Evolutionary conservation across 2,329 filamentous ascomycete genomes (phyloP).

Genomic region (Aspergillus fischeri): DNA sequence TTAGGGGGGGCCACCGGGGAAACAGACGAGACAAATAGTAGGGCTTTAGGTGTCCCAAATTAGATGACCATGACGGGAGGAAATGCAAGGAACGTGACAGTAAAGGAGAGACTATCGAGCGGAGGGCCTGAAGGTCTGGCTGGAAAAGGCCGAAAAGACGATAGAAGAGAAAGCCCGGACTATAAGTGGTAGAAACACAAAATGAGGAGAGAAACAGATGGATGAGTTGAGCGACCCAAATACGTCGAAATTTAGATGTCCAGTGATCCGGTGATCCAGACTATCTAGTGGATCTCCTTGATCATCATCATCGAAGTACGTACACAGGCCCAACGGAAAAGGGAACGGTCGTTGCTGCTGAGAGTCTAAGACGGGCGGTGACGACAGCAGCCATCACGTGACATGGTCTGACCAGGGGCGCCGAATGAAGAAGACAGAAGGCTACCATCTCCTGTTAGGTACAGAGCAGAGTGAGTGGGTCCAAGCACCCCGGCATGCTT

Average conservation of each 20-base stretch:
- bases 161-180: slow-evolving; percentile 2
- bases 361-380: slow-evolving; percentile 5
- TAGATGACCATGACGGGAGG: slow-evolving; percentile 9
- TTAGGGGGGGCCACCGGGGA: slow-evolving; percentile 14
- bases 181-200: not conserved
- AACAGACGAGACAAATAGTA: slow-evolving; percentile 7
- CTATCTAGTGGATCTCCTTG: not conserved
- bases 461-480: not conserved
- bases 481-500: not conserved
- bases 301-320: not conserved
- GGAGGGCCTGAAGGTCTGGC: slow-evolving; percentile 1
- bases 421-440: slow-evolving; percentile 1
- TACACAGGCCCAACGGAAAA: not conserved
- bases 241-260: not conserved
- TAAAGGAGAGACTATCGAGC: slow-evolving; percentile 13
- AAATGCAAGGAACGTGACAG: slow-evolving; percentile 4
- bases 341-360: slow-evolving; percentile 1
- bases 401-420: not conserved
- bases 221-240: not conserved
- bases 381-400: slow-evolving; percentile 11
- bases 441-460: not conserved
- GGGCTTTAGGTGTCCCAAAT: slow-evolving; percentile 7
- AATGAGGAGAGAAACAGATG: not conserved
- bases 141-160: slow-evolving; percentile 3
- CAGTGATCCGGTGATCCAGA: not conserved